Base-by-base conservation (phyloP, 768 basidiomycete genomes). In the Boletellus ananiceps region DNA sequence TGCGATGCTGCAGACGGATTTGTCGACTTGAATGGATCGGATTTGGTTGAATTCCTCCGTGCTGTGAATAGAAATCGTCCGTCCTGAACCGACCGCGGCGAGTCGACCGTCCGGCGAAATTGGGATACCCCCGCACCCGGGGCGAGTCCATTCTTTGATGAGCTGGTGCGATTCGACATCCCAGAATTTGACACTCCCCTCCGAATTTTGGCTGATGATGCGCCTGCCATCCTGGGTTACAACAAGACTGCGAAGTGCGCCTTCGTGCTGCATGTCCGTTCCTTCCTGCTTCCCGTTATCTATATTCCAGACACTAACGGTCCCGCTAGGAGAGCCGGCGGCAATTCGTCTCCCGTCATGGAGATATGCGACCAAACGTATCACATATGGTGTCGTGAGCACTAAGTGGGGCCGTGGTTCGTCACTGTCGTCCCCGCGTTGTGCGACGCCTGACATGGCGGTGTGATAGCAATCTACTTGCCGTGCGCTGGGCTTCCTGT, bases 41-140 rank as follows among this genome's bases (percentile, higher is more conserved):
- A 23, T 8, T 6, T 21, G 9, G 2, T 8, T 13, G 15, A 3
- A 13, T 18, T 18, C 46, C 2, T 47, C 29, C 19, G 8, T 1
- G 4, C 6, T n/a, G 8, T 36, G 32, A 23, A 39, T 18, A 16
- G 5, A 11, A n/a, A 37, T 15, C 4, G 5, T 13, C 0, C 12
- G 4, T 8, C 23, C n/a, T 5, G 6, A 25, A 6, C 16, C 18
- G 2, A 32, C 15, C 2, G 44, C 39, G 2, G 47, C 21, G 8
- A 47, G 25, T 43, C 37, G 45, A 19, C 34, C 46, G n/a, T 52
- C 51, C 3, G 46, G 40, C 5, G 51, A 52, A 18, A 52, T 29
- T 13, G 38, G 7, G 13, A 44, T 14, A 6, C 1, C 0, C 2
- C 5, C 6, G 0, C 1, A 1, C 1, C 16, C n/a, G 11, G 18